A percentile compares a stretch with the other conserved stretches of the same genome.
phyloP scores from a whole-genome alignment of 345 rosid species.

The Salix suchowensis region DNA sequence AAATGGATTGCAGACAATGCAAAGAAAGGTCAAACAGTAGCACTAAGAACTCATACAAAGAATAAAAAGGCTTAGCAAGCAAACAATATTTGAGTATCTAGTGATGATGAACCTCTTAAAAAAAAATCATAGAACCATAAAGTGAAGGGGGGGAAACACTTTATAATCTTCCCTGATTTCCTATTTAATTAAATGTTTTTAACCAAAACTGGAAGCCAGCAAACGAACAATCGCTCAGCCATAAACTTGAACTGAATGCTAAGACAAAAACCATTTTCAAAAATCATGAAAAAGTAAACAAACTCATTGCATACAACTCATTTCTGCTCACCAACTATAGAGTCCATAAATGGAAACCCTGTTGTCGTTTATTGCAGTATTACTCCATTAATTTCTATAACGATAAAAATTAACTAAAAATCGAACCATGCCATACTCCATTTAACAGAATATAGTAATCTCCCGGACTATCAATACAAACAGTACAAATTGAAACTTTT shows the following conservation, averaged over 20 bases:
- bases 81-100: not conserved
- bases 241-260: not conserved
- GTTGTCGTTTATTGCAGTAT: constrained; percentile 11
- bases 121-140: not conserved
- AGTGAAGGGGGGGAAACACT: not conserved
- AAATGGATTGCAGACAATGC: not conserved
- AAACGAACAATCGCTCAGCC: not conserved
- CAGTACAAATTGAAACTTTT: constrained; percentile 9
- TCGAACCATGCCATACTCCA: not conserved
- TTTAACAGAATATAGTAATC: not conserved
- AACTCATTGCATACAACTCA: not conserved
- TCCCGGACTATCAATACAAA: not conserved
- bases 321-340: constrained; percentile 1
- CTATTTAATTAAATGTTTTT: not conserved
- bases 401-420: not conserved
- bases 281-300: constrained; percentile 2
- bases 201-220: constrained; percentile 14
- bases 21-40: not conserved
- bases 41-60: not conserved
- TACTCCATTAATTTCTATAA: constrained; percentile 7
- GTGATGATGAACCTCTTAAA: not conserved
- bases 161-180: not conserved
- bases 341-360: constrained; percentile 7
- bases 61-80: not conserved
- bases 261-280: not conserved